Evolutionary conservation across 805 yeast species (phyloP), one percentile per base, ranked within the genome.

Genomic region (Saccharomyces cerevisiae): DNA sequence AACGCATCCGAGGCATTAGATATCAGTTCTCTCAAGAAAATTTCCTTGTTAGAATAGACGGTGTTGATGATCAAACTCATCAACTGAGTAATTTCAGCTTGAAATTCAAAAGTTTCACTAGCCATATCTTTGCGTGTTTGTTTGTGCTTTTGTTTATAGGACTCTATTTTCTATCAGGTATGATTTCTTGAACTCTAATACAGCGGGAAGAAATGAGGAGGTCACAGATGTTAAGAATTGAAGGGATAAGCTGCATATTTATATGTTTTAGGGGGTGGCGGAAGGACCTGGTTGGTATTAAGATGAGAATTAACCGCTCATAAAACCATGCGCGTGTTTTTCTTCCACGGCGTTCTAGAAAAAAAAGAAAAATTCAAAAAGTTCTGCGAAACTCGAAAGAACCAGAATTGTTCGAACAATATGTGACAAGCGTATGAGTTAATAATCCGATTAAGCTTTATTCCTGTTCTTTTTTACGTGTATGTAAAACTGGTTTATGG

Each of bases 21-120:
- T 70, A 94, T 89, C 80, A 94, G 82, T 77, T 94, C 99, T 87
- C 99, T 92, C 71, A 94, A 80, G 85, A 94, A 94, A 69, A 94
- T 94, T 77, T 94, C 99, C 81, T 94, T 94, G 86, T 94, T 94
- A 53, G 99, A 94, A 79, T 94, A 94, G 70, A 94, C 99, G 55
- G 99, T 94, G 89, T 94, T 94, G 80, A 94, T 94, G 90, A 94
- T 89, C 83, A 94, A 85, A 76, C 97, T 89, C 98, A 94, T 87
- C 84, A 94, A 83, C 96, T 94, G 99, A 86, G 98, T 89, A 78
- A 94, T 94, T 90, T 94, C 99, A 83, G 99, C 99, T 78, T 95
- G 97, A 79, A 94, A 94, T 81, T 92, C 98, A 74, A 82, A 89
- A 56, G 95, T 85, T 81, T 87, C 95, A 71, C 83, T 57, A 63